phyloP scores from a whole-genome alignment of 1,284 basidiomycete genomes.

The Microstroma glucosiphilum region DNA sequence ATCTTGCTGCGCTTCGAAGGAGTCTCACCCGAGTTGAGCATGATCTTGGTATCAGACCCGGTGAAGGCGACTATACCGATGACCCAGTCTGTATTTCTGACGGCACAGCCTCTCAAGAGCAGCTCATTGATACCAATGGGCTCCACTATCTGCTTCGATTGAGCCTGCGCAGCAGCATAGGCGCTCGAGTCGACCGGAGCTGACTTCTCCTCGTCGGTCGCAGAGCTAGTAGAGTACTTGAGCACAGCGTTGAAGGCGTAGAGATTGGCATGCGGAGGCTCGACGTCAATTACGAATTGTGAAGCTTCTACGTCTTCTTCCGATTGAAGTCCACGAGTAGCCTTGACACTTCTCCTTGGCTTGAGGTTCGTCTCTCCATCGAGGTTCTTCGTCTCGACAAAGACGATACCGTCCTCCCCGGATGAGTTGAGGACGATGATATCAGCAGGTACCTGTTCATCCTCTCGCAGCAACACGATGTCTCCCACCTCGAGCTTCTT shows the following conservation, averaged over 20 bases:
- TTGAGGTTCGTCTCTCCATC: conserved; percentile 98
- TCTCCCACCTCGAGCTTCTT: conserved; percentile 99
- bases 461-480: conserved; percentile 77
- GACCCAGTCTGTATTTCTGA: conserved; percentile 92
- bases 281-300: conserved; percentile 79
- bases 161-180: conserved; percentile 26
- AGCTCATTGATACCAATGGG: conserved; percentile 81
- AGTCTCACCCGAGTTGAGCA: conserved; percentile 81
- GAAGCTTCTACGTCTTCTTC: conserved; percentile 88
- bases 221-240: conserved; percentile 55
- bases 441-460: conserved; percentile 93
- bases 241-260: conserved; percentile 85
- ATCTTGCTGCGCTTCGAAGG: conserved; percentile 87
- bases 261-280: conserved; percentile 86
- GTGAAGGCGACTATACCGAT: conserved; percentile 92
- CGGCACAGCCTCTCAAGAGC: conserved; percentile 78
- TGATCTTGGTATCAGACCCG: conserved; percentile 93
- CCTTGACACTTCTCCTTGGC: conserved; percentile 69
- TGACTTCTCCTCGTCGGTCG: conserved; percentile 1
- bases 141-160: conserved; percentile 27
- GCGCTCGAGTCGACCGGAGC: conserved; percentile 12
- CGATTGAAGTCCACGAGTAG: conserved; percentile 68
- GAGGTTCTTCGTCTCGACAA: conserved; percentile 69
- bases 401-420: conserved; percentile 53
- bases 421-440: conserved; percentile 73